A percentile compares a stretch with the other conserved stretches of the same genome.
Evolutionary conservation across 805 yeast genomes (phyloP).

Genomic region (Lachancea thermotolerans): DNA sequence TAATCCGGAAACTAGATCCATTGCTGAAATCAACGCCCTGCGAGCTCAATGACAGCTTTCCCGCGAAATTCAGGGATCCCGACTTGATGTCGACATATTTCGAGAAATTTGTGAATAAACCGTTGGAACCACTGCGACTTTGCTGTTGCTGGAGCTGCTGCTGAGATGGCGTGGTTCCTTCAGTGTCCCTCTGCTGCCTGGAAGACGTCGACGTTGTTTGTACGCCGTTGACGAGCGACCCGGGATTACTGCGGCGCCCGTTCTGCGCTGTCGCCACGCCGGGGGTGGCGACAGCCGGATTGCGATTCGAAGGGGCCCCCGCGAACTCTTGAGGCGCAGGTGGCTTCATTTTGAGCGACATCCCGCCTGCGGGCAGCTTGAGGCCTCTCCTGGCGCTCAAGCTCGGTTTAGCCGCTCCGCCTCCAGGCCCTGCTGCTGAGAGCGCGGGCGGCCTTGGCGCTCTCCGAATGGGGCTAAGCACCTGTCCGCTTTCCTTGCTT

Average conservation of each 20-base stretch:
- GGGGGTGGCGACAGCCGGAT: slow-evolving; percentile 6
- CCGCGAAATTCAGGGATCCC: slow-evolving; percentile 86
- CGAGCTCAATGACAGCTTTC: slow-evolving; percentile 86
- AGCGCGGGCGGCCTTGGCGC: slow-evolving; percentile 23
- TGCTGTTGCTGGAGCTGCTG: slow-evolving; percentile 2
- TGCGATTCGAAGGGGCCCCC: slow-evolving; percentile 21
- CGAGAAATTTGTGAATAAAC: slow-evolving; percentile 75
- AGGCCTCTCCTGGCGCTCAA: slow-evolving; percentile 81
- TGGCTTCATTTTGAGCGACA: slow-evolving; percentile 26
- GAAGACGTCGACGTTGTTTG: slow-evolving; percentile 32
- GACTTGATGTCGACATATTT: slow-evolving; percentile 87
- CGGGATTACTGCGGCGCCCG: slow-evolving; percentile 27
- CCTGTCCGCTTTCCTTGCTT: slow-evolving; percentile 3
- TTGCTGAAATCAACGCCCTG: slow-evolving; percentile 86
- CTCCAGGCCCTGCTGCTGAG: slow-evolving; percentile 7
- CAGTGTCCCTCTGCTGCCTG: slow-evolving; percentile 24
- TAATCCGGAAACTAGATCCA: slow-evolving; percentile 81
- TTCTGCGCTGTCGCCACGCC: slow-evolving; percentile 1
- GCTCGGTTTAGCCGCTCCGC: slow-evolving; percentile 50
- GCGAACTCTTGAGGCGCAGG: slow-evolving; percentile 26
- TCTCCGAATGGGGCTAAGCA: slow-evolving; percentile 23
- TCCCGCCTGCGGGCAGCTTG: slow-evolving; percentile 46
- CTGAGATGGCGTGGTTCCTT: slow-evolving; percentile 23
- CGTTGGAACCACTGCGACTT: slow-evolving; percentile 25
- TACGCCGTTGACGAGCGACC: slow-evolving; percentile 24